Evolutionary conservation across 257 asterid genomes (phyloP).

Genomic region (Petrea volubilis): DNA sequence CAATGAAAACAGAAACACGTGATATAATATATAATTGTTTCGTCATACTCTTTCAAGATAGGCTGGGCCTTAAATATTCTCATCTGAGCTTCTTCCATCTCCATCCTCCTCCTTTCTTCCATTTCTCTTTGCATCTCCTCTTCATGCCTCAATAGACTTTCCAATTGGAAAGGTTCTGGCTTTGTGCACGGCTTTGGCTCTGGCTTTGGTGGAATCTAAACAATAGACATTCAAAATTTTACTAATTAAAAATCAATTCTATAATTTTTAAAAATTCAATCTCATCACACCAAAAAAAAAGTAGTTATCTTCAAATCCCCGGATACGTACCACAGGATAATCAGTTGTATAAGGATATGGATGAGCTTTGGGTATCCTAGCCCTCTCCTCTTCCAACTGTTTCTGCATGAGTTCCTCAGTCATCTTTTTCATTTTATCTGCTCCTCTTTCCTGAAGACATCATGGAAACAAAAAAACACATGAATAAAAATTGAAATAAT

Average conservation of each 20-base stretch:
- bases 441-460: conserved; percentile 76
- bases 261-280: too few species aligned
- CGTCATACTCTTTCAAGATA: conserved; percentile 68
- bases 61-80: conserved; percentile 87
- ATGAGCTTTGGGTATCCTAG: conserved; percentile 76
- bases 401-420: conserved; percentile 64
- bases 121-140: conserved; percentile 84
- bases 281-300: too few species aligned
- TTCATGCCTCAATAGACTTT: conserved; percentile 83
- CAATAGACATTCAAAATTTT: not conserved
- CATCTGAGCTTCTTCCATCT: conserved; percentile 82
- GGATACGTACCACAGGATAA: conserved; percentile 72
- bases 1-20: not conserved
- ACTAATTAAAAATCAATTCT: too few species aligned
- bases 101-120: conserved; percentile 75
- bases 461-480: conserved; percentile 14
- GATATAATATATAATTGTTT: not conserved
- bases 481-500: conserved; percentile 3
- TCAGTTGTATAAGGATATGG: conserved; percentile 99
- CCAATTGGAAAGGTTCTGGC: conserved; percentile 88
- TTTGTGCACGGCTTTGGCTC: conserved; percentile 89
- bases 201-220: conserved; percentile 90
- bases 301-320: not conserved
- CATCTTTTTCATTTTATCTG: conserved; percentile 69
- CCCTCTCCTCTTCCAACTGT: conserved; percentile 79